Conservation (phyloP, 208 protist species). For the Crithidia mellificae region DNA sequence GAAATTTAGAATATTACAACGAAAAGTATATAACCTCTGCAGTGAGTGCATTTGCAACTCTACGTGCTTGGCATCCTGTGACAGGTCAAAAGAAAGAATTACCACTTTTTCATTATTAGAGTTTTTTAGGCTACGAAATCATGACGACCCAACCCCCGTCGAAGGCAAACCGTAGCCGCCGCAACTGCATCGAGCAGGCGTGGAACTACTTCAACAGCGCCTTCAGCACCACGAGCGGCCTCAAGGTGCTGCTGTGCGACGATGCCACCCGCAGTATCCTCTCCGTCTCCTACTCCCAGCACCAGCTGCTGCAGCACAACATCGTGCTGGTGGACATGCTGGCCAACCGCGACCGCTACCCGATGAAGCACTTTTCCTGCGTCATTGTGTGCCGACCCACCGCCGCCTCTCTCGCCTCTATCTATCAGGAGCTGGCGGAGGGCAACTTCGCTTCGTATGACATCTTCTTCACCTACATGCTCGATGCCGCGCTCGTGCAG, state of each 20-base stretch:
- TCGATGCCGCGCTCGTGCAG: conserved; percentile 79
- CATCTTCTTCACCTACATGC: conserved; percentile 94
- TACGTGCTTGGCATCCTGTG: too few relatives aligned
- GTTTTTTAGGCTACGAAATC: too few relatives aligned
- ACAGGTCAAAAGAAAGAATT: too few relatives aligned
- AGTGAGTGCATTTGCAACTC: too few relatives aligned
- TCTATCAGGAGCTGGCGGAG: conserved; percentile 92
- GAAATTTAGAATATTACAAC: too few relatives aligned
- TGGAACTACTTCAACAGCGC: conserved; percentile 76
- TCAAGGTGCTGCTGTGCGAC: conserved; percentile 97
- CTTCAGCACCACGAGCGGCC: conserved; percentile 47
- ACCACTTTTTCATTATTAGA: too few relatives aligned
- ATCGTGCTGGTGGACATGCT: conserved; percentile 97
- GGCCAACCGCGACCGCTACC: conserved; percentile 80
- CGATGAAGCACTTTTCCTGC: conserved; percentile 94
- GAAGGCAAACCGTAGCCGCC: conserved; percentile 29
- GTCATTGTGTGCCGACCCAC: conserved; percentile 93
- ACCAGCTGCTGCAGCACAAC: conserved; percentile 96
- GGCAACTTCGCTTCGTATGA: conserved; percentile 87
- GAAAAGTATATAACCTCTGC: too few relatives aligned
- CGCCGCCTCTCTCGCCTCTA: conserved; percentile 71
- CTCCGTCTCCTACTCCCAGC: conserved; percentile 94
- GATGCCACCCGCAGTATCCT: conserved; percentile 93
- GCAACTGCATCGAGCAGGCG: conserved; percentile 80
- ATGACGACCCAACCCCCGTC: conserved; percentile 5